Percentiles rank a stretch among this genome's conserved stretches.
These are phyloP conservation scores for Fusarium duplospermum DNA, from an alignment of 2,329 filamentous ascomycete genomes.

Conservation along the genomic window DNA sequence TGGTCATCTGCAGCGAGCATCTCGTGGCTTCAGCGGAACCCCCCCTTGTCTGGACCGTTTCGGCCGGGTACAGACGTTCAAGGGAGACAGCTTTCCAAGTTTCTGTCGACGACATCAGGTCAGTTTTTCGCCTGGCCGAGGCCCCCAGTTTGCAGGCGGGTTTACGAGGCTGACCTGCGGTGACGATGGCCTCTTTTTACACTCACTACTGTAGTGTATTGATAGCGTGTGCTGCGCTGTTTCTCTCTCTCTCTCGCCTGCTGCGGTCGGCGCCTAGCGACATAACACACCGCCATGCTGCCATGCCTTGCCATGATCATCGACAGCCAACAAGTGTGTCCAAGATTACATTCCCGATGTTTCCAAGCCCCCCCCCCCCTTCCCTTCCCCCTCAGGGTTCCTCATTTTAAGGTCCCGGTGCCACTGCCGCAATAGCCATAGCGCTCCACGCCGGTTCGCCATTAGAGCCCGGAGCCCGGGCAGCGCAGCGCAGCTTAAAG, in stretches of 20 bases:
- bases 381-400: constrained; percentile 2
- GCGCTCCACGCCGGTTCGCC: background rate
- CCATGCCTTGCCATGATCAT: background rate
- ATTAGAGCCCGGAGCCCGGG: background rate
- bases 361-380: background rate
- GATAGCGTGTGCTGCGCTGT: background rate
- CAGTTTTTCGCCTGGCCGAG: background rate
- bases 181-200: background rate
- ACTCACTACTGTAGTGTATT: background rate
- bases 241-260: background rate
- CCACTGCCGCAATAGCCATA: constrained; percentile 11
- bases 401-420: constrained; percentile 6
- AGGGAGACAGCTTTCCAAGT: background rate
- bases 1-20: constrained; percentile 12
- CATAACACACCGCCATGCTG: background rate
- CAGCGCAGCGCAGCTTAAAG: background rate
- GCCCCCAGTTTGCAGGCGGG: background rate
- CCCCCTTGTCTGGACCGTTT: constrained; percentile 6
- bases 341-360: background rate
- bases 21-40: background rate
- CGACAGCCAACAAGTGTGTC: background rate
- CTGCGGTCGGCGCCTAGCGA: background rate
- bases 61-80: background rate
- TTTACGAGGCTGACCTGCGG: background rate
- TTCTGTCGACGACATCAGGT: background rate